Evolutionary conservation across 768 basidiomycete species (phyloP).

Genomic region (Tylopilus rubrobrunneus): DNA sequence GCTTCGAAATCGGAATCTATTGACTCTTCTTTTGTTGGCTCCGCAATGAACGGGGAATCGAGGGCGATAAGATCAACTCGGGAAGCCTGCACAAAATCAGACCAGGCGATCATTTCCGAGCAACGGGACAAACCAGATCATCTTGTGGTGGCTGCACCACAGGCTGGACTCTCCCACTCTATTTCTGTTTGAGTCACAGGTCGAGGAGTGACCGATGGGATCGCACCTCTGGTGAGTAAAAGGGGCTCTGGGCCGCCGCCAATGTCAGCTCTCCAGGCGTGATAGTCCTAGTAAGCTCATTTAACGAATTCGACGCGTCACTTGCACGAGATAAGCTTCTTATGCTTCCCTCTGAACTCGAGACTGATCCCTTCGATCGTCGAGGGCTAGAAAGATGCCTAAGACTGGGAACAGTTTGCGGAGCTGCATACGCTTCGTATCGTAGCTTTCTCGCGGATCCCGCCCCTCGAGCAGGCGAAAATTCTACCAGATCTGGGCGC

Average conservation of each 20-base stretch:
- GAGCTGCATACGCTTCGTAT: slow-evolving; percentile 68
- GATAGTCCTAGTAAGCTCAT: slow-evolving; percentile 23
- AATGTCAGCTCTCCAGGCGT: slow-evolving; percentile 33
- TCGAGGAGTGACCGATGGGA: not conserved
- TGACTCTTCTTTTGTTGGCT: slow-evolving; percentile 30
- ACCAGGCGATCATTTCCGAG: not conserved
- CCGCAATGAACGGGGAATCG: slow-evolving; percentile 64
- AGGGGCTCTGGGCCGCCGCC: slow-evolving; percentile 17
- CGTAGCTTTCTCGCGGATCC: slow-evolving; percentile 49
- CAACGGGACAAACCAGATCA: slow-evolving; percentile 18
- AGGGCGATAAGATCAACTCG: slow-evolving; percentile 64
- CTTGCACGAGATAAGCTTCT: slow-evolving; percentile 31
- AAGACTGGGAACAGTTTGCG: slow-evolving; percentile 47
- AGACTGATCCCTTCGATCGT: slow-evolving; percentile 33
- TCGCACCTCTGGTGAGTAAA: slow-evolving; percentile 19
- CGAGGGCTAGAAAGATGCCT: slow-evolving; percentile 31
- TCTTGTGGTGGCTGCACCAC: slow-evolving; percentile 5
- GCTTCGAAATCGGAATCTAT: slow-evolving; percentile 44
- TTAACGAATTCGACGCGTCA: slow-evolving; percentile 20
- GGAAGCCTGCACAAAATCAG: slow-evolving; percentile 30
- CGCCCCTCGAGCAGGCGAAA: slow-evolving; percentile 23
- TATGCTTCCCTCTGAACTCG: slow-evolving; percentile 33
- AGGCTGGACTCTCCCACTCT: slow-evolving; percentile 7
- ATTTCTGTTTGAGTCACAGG: slow-evolving; percentile 6
- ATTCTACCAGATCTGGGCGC: slow-evolving; percentile 15